phyloP scores from a whole-genome alignment of 768 basidiomycete genomes.

The Mycena leptocephala region DNA sequence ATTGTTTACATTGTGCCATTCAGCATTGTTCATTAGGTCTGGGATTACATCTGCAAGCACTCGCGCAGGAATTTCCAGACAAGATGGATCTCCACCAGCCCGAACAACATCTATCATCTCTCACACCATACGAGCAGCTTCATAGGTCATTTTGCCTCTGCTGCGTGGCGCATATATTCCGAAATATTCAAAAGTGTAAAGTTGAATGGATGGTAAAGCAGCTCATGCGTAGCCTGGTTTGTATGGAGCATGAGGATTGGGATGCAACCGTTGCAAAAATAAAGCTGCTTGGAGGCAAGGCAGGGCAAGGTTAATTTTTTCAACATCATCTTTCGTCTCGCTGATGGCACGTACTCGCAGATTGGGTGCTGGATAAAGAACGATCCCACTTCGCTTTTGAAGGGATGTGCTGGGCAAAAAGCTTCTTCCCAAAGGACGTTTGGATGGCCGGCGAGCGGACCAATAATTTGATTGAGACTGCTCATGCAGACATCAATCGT shows the following conservation, averaged over 20 bases:
- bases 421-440: slow-evolving; percentile 41
- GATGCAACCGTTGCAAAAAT: slow-evolving; percentile 36
- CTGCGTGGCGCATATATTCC: slow-evolving; percentile 38
- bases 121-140: slow-evolving; percentile 44
- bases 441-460: slow-evolving; percentile 43
- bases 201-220: slow-evolving; percentile 31
- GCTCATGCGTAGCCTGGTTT: slow-evolving; percentile 44
- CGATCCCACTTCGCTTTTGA: slow-evolving; percentile 43
- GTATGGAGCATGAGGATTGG: slow-evolving; percentile 41
- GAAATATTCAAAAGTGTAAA: slow-evolving; percentile 41
- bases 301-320: slow-evolving; percentile 33
- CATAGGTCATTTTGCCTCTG: slow-evolving; percentile 40
- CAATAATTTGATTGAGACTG: slow-evolving; percentile 46
- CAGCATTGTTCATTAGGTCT: slow-evolving; percentile 33
- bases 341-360: slow-evolving; percentile 17
- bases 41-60: slow-evolving; percentile 38
- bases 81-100: slow-evolving; percentile 44
- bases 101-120: slow-evolving; percentile 17
- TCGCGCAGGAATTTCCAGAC: slow-evolving; percentile 10
- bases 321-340: not conserved
- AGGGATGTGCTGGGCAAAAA: slow-evolving; percentile 49
- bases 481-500: slow-evolving; percentile 44
- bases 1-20: slow-evolving; percentile 26
- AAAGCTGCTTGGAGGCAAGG: slow-evolving; percentile 38
- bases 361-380: slow-evolving; percentile 46